Evolutionary conservation across 805 yeast species (phyloP), one percentile per base, ranked within the genome.

Genomic region (Hanseniaspora lindneri): DNA sequence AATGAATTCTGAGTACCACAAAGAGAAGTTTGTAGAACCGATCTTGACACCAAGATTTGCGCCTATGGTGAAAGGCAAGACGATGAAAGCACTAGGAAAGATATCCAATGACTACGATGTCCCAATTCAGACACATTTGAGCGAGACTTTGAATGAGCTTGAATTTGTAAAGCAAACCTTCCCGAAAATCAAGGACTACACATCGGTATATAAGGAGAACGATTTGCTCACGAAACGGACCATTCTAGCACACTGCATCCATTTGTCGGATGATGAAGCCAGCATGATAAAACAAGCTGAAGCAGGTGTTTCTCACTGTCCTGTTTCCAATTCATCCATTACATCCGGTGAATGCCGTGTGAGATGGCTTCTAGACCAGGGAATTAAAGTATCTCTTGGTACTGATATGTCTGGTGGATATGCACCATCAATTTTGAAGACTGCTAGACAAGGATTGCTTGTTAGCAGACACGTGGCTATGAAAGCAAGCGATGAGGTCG

Each of bases 21-120:
- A 55, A 0, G 67, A 71, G 30, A 72, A 74, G 17, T 56, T 68
- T 3, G 72, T 89, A 14, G 67, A 72, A 44, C 95, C 97, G 0
- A 78, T 88, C 13, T 55, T 89, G 10, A 89, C 97, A 1, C 97
- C 98, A 8, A 68, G 98, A 51, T 89, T 89, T 67, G 97, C 97
- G 0, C 95, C 95, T 2, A 75, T 83, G 17, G 89, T 96, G 59
- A 70, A 85, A 3, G 66, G 74, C 21, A 73, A 75, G 43, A 66
- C 85, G 33, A 65, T 89, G 67, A 58, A 59, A 7, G 71, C 76
- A 70, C 68, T 88, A 48, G 94, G 94, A 2, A 62, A 71, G 5
- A 60, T 82, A 23, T 69, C 78, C n/a, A 56, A 63, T 21, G 55
- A 67, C 6, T 16, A 25, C 28, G 60, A 73, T 30, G 66, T 83